Evolutionary conservation across 1,139 yeast genomes (phyloP), one percentile per base, ranked within the genome.

Genomic region (Citeromyces siamensis): DNA sequence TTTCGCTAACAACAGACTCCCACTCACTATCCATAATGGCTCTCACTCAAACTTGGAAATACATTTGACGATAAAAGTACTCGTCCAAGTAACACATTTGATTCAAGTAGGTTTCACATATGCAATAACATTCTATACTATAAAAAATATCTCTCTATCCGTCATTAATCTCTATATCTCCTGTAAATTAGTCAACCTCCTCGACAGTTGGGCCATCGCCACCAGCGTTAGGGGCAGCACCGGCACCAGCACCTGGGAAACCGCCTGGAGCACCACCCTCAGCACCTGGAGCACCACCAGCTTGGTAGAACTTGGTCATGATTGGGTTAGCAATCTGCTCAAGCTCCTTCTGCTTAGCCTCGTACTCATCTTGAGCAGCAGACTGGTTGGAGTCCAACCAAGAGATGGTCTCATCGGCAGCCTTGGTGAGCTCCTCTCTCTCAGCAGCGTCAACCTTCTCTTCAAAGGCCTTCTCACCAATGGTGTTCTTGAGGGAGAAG

Each of bases 101-200:
- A n/a, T n/a, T n/a, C n/a, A n/a, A n/a, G n/a, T n/a, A n/a, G n/a
- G n/a, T n/a, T n/a, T n/a, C n/a, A n/a, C n/a, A n/a, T n/a, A n/a
- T n/a, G n/a, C n/a, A n/a, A n/a, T n/a, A n/a, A n/a, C n/a, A n/a
- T n/a, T n/a, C n/a, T n/a, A n/a, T n/a, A n/a, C n/a, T n/a, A n/a
- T n/a, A n/a, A n/a, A n/a, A n/a, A n/a, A n/a, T n/a, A n/a, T n/a
- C n/a, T n/a, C n/a, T n/a, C n/a, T n/a, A n/a, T n/a, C n/a, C n/a
- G n/a, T n/a, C n/a, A n/a, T n/a, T n/a, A n/a, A n/a, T n/a, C n/a
- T n/a, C n/a, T n/a, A n/a, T n/a, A n/a, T n/a, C n/a, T n/a, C n/a
- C n/a, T n/a, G n/a, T n/a, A n/a, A n/a, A n/a, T 32, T 62, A 76
- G 55, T 76, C 84, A 50, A 76, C 83, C 60, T 76, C 84, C 59